Evolutionary conservation across 495 filamentous ascomycete genomes (phyloP).

Genomic region (Neurospora pannonica): DNA sequence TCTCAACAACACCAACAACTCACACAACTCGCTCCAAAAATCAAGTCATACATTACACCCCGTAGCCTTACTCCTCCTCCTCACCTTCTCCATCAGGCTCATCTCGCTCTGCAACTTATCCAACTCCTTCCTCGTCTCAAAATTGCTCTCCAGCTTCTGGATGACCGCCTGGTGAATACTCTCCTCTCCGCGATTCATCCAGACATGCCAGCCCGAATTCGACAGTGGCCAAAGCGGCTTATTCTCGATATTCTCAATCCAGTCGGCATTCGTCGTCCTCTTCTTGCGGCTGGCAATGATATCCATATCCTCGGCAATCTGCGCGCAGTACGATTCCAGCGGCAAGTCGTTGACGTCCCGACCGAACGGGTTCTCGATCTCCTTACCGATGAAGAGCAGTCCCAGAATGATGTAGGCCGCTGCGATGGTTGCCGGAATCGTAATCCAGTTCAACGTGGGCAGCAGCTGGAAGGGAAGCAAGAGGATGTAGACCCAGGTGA

Average conservation of each 20-base stretch:
- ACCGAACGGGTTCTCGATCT: conserved; percentile 87
- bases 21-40: neutral
- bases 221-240: conserved; percentile 61
- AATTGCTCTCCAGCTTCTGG: conserved; percentile 29
- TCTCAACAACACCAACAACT: neutral
- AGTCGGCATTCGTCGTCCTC: conserved; percentile 43
- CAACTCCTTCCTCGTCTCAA: conserved; percentile 20
- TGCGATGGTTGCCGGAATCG: conserved; percentile 74
- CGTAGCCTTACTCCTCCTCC: neutral
- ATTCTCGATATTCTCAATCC: conserved; percentile 49
- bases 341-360: conserved; percentile 81
- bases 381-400: conserved; percentile 74
- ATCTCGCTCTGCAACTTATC: neutral
- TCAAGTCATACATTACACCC: neutral
- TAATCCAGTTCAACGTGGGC: conserved; percentile 52
- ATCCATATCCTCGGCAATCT: conserved; percentile 64
- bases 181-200: conserved; percentile 48
- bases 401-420: conserved; percentile 83
- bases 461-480: conserved; percentile 79
- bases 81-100: neutral
- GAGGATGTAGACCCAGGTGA: conserved; percentile 79
- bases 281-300: conserved; percentile 53
- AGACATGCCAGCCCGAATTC: conserved; percentile 44
- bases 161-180: conserved; percentile 30
- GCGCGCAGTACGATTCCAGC: conserved; percentile 65